A percentile compares a stretch with the other conserved stretches of the same genome.
Evolutionary conservation across 225 moss, liverwort and hornwort genomes (phyloP).

Genomic region (Asterella californica): DNA sequence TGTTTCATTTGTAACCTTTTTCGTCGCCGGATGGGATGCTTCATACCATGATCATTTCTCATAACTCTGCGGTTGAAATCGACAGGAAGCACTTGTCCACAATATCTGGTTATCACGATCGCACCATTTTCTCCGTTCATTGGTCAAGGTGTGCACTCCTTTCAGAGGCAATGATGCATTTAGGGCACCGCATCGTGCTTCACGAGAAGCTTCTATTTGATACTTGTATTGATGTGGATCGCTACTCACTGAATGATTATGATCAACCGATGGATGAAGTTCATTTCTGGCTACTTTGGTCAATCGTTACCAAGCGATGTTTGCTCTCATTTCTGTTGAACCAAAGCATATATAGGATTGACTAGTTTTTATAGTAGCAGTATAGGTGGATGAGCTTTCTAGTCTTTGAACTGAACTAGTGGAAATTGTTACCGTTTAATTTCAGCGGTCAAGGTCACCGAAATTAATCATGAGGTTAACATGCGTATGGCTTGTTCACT

Average conservation of each 20-base stretch:
- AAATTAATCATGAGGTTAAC: neutral
- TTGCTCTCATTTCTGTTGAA: neutral
- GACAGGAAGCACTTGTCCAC: constrained; percentile 82
- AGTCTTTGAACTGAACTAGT: no score
- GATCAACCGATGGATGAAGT: neutral
- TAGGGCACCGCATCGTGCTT: neutral
- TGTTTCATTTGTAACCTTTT: neutral
- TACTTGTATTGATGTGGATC: neutral
- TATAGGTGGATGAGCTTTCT: no score
- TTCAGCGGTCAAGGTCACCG: no score
- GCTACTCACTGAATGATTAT: neutral
- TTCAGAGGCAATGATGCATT: neutral
- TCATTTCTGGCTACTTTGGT: neutral
- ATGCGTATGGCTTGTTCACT: neutral
- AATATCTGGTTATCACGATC: constrained; percentile 88
- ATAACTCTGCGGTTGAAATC: neutral
- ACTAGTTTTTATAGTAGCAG: no score
- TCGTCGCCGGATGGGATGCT: neutral
- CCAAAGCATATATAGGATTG: neutral
- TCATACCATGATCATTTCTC: neutral
- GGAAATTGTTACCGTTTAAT: neutral
- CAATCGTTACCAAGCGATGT: neutral
- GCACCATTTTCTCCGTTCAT: constrained; percentile 87
- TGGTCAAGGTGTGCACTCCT: constrained; percentile 64
- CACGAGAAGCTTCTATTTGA: neutral